Conservation (phyloP, 1,139 yeast genomes). For the Suhomyces yuchorum region DNA sequence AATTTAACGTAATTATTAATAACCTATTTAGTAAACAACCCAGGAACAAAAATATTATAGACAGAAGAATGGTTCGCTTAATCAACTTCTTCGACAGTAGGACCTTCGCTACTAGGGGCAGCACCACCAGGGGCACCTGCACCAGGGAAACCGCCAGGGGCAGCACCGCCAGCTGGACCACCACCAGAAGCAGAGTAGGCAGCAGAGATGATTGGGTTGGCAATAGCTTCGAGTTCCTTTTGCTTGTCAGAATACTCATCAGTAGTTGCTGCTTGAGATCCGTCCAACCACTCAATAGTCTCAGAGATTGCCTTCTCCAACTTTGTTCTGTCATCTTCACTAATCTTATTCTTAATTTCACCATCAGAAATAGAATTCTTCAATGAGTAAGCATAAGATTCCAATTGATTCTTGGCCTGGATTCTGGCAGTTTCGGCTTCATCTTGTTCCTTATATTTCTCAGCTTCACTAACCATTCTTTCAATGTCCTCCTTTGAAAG, state of each 20-base stretch:
- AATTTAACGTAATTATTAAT: constrained; percentile 2
- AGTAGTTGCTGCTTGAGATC: constrained; percentile 52
- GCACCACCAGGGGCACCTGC: constrained; percentile 48
- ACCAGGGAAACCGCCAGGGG: constrained; percentile 39
- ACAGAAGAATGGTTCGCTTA: constrained; percentile 21
- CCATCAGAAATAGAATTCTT: constrained; percentile 59
- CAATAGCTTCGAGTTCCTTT: constrained; percentile 64
- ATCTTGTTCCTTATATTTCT: constrained; percentile 81
- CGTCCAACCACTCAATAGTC: constrained; percentile 52
- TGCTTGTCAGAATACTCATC: constrained; percentile 61
- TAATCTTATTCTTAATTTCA: constrained; percentile 53
- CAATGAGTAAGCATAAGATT: constrained; percentile 83
- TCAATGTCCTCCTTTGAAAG: constrained; percentile 32
- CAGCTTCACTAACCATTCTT: constrained; percentile 50
- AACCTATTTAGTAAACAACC: constrained; percentile 5
- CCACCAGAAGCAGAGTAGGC: constrained; percentile 64
- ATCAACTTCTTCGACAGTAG: constrained; percentile 76
- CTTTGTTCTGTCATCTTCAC: constrained; percentile 45
- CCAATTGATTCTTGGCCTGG: constrained; percentile 76
- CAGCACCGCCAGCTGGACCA: constrained; percentile 30
- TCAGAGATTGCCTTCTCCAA: constrained; percentile 46
- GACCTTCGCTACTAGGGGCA: constrained; percentile 44
- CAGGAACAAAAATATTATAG: not conserved
- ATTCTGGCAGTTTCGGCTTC: constrained; percentile 81
- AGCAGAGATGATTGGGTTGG: constrained; percentile 66